Evolutionary conservation across 2,329 filamentous ascomycete species (phyloP), one percentile per base, ranked within the genome.

Genomic region (Ascomycota sp.): DNA sequence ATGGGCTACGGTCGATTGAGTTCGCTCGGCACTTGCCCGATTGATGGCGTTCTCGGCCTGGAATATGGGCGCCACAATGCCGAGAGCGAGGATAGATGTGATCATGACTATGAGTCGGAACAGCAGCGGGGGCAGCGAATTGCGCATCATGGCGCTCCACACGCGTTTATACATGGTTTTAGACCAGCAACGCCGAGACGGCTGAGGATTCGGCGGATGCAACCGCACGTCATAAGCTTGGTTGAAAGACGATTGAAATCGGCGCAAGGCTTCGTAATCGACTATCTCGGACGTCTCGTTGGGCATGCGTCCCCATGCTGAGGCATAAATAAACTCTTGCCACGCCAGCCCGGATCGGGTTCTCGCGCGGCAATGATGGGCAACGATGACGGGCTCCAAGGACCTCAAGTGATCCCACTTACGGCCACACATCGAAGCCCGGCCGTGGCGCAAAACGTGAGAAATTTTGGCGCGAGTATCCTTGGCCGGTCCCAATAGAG

Each of bases 1-100:
- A 95, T 75, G n/a, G 20, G 86, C 86, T 56, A 95, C 83, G 34
- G 83, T 68, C 7, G 82, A 78, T 30, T 89, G 91, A 24, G 76
- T 70, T 20, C 68, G 71, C 47, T 81, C 73, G 2, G 60, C 53
- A 20, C 45, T 48, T 9, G 45, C 44, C 17, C 40, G 56, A 49
- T 45, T 50, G 33, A 44, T 55, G 41, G 40, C 51, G 40, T 58
- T 51, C 32, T 73, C 64, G 31, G 69, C 52, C 40, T 71, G 56
- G 47, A 73, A 80, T 29, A 95, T 83, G 17, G 71, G 72, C 4
- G 64, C 69, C 2, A 83, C 75, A 7, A 98, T 62, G 10, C 71
- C 80, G 17, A 98, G 65, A 4, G 83, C 85, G 32, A 81, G 61
- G 24, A 80, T 66, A 2, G 83, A 92, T 36, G 91, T 91, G 34